A percentile compares a stretch with the other conserved stretches of the same genome.
phyloP scores from a whole-genome alignment of 2,329 filamentous ascomycete species.

The Sphaerulina musiva region DNA sequence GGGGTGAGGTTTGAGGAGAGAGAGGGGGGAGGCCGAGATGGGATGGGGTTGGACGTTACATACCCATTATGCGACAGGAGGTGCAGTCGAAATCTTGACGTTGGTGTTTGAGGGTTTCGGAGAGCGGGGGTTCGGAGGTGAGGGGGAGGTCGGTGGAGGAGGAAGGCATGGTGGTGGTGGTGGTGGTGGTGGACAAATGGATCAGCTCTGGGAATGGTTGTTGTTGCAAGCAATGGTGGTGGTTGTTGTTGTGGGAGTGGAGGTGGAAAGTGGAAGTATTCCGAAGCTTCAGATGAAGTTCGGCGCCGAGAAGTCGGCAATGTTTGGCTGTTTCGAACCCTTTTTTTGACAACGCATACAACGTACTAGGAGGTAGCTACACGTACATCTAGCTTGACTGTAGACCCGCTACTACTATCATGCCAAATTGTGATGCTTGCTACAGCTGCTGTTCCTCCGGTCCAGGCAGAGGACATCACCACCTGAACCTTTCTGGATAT shows the following conservation, averaged over 20 bases:
- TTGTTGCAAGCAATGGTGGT: too few species aligned
- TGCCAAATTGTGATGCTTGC: too few species aligned
- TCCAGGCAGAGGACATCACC: too few species aligned
- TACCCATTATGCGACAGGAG: slow-evolving; percentile 32
- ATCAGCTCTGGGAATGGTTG: background rate
- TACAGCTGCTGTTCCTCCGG: too few species aligned
- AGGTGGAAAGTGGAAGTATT: background rate
- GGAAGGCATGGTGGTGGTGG: background rate
- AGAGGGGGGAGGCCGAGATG: background rate
- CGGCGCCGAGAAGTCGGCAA: too few species aligned
- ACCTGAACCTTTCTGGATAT: background rate
- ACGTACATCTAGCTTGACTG: too few species aligned
- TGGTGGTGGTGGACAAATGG: background rate
- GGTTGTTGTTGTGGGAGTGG: background rate
- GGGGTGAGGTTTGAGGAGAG: background rate
- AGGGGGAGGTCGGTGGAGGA: slow-evolving; percentile 14
- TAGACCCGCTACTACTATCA: too few species aligned
- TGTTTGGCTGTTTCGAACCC: too few species aligned
- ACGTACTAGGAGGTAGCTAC: too few species aligned
- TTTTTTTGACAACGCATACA: too few species aligned
- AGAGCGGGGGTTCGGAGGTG: slow-evolving; percentile 18
- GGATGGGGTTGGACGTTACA: background rate
- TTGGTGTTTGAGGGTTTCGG: slow-evolving; percentile 23
- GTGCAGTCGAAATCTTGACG: slow-evolving; percentile 30
- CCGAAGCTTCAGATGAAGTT: background rate